Percentiles rank a stretch among this genome's conserved stretches.
phyloP scores from a whole-genome alignment of 331 rosid genomes.

The Malus hybrid region DNA sequence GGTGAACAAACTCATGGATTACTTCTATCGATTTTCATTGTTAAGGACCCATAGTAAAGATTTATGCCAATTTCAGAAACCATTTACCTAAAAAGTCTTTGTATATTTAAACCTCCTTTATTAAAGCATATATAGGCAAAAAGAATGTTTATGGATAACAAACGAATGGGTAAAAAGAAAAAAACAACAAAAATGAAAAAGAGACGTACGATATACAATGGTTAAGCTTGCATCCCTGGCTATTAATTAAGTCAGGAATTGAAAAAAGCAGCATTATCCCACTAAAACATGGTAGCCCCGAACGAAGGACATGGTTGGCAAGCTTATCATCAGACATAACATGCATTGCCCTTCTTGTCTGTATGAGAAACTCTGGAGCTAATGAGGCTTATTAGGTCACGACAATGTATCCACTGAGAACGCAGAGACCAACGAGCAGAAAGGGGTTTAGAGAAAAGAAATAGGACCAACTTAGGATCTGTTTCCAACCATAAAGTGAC shows the following conservation, averaged over 20 bases:
- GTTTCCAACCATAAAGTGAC: neutral
- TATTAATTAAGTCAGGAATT: neutral
- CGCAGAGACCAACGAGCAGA: neutral
- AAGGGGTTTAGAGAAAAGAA: neutral
- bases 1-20: no score
- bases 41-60: no score
- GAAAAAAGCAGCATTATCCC: neutral
- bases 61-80: no score
- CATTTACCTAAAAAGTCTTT: no score
- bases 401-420: neutral
- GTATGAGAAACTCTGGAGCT: neutral
- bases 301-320: neutral
- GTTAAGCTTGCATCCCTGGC: neutral
- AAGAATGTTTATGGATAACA: no score
- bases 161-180: no score
- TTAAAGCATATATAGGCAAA: no score
- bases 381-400: neutral
- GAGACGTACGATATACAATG: neutral
- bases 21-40: no score
- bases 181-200: no score
- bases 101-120: no score
- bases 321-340: neutral
- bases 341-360: neutral
- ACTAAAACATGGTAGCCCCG: neutral
- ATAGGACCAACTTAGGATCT: neutral